phyloP scores from a whole-genome alignment of 1,284 basidiomycete species.

The Cutaneotrichosporon sp. region DNA sequence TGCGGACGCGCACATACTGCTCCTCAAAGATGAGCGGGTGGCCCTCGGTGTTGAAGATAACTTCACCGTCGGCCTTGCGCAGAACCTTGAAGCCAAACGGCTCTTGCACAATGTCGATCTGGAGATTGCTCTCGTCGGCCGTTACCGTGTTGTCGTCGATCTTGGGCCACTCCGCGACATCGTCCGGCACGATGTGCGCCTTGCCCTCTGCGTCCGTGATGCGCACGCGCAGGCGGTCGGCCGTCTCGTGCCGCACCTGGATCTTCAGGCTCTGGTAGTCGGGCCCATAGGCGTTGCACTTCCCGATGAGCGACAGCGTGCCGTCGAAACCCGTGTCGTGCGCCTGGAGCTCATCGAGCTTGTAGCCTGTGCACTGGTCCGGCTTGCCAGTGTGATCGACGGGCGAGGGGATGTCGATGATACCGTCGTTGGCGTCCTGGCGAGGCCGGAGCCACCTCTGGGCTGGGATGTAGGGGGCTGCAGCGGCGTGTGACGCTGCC shows the following conservation, averaged over 20 bases:
- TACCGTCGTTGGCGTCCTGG: constrained; percentile 14
- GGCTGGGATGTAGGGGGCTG: not conserved
- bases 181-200: constrained; percentile 69
- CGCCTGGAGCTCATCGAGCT: constrained; percentile 18
- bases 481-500: not conserved
- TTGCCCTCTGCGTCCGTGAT: constrained; percentile 62
- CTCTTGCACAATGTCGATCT: constrained; percentile 65
- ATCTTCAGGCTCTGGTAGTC: constrained; percentile 67
- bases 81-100: constrained; percentile 80
- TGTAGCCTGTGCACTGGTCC: constrained; percentile 33
- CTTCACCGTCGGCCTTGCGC: constrained; percentile 58
- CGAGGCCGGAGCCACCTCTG: not conserved
- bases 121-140: constrained; percentile 40
- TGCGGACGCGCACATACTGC: constrained; percentile 68
- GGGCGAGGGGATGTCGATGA: constrained; percentile 29
- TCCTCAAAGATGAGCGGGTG: constrained; percentile 75
- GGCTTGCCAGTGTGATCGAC: constrained; percentile 32
- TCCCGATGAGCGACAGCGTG: constrained; percentile 29
- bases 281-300: constrained; percentile 71
- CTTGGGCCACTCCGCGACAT: constrained; percentile 63
- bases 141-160: constrained; percentile 56
- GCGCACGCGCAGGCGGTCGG: constrained; percentile 64
- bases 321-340: constrained; percentile 28
- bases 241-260: constrained; percentile 37
- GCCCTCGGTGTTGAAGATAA: constrained; percentile 68